Conservation (phyloP, 2,329 filamentous ascomycete species). For the Botrytis byssoidea region DNA sequence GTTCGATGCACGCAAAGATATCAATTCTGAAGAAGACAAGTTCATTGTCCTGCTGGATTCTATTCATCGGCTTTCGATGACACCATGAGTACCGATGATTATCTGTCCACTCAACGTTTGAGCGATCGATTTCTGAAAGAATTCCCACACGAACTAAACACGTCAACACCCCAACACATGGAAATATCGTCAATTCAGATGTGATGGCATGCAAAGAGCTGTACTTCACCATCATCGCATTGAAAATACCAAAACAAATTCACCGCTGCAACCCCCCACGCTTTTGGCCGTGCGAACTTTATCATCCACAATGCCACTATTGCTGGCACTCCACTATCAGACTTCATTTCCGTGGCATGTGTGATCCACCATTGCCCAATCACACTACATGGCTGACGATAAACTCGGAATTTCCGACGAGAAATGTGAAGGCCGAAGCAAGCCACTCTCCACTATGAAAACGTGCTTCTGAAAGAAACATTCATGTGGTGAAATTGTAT, state of each 20-base stretch:
- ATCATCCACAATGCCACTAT: not conserved
- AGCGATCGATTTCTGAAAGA: not conserved
- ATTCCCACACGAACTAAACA: not conserved
- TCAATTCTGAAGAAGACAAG: not conserved
- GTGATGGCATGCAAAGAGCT: not conserved
- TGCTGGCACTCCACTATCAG: conserved; percentile 8
- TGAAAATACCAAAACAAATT: not conserved
- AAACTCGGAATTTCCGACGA: not conserved
- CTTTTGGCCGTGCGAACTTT: not conserved
- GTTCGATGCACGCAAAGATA: not conserved
- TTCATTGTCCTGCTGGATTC: not conserved
- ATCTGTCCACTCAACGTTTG: not conserved
- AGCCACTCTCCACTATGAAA: not conserved
- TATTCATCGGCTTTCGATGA: not conserved
- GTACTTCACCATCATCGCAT: not conserved
- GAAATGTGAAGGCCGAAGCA: not conserved
- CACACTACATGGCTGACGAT: not conserved
- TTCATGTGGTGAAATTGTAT: not conserved
- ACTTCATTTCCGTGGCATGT: not conserved
- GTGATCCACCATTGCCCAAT: conserved; percentile 10
- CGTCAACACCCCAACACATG: not conserved
- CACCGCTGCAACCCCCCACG: conserved; percentile 8
- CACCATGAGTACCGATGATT: not conserved
- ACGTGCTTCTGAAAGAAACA: not conserved
- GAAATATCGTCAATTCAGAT: not conserved